These are phyloP conservation scores for Circinella umbellata DNA, from an alignment of 371 early-diverging fungal species.

Conservation along the genomic window DNA sequence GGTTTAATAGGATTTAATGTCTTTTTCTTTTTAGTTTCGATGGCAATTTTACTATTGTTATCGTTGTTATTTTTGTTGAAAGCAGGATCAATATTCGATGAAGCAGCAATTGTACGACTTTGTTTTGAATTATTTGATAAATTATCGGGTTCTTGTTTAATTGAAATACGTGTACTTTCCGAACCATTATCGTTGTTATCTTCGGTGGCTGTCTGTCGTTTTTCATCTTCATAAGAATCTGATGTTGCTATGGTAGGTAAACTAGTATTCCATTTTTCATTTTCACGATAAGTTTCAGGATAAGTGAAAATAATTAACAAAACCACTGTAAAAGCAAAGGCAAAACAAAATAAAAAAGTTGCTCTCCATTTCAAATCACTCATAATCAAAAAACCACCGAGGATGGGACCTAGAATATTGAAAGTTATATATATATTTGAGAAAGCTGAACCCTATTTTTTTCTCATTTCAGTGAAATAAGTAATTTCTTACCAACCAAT, in stretches of 20 bases:
- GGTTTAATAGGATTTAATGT: conserved; percentile 36
- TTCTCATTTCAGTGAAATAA: not conserved
- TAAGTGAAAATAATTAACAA: conserved; percentile 53
- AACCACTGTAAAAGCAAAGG: conserved; percentile 51
- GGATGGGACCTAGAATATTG: conserved; percentile 34
- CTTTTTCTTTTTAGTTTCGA: conserved; percentile 9
- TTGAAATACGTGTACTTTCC: not conserved
- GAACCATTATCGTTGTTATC: not conserved
- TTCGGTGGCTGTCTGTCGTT: not conserved
- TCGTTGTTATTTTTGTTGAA: too few relatives aligned
- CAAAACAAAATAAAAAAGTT: conserved; percentile 66
- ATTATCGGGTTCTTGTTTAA: not conserved
- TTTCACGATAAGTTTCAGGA: conserved; percentile 67
- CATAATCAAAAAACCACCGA: conserved; percentile 42
- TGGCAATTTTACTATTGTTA: too few relatives aligned
- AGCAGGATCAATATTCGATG: not conserved
- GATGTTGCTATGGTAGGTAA: not conserved
- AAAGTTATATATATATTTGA: not conserved
- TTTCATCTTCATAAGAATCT: not conserved
- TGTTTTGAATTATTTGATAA: not conserved
- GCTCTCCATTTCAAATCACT: conserved; percentile 58
- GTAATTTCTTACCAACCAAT: conserved; percentile 26
- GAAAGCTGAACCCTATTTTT: not conserved
- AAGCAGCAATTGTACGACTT: conserved; percentile 3
- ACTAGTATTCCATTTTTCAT: conserved; percentile 21